phyloP scores from a whole-genome alignment of 768 basidiomycete genomes.

The Lactifluus hygrophoroides region DNA sequence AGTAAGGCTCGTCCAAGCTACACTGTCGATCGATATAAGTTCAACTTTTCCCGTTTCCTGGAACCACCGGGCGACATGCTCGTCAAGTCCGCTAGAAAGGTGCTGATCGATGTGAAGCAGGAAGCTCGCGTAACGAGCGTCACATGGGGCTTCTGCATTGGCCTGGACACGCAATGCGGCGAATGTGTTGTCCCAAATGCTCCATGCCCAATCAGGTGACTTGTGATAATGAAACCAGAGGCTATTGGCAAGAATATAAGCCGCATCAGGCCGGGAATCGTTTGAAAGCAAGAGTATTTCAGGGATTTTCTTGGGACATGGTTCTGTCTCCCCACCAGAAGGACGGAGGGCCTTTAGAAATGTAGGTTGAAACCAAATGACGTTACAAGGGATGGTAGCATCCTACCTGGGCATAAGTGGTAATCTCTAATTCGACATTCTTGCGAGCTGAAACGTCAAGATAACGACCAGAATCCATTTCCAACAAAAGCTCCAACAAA shows the following conservation, averaged over 20 bases:
- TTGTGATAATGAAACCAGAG: conserved; percentile 80
- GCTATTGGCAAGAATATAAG: conserved; percentile 62
- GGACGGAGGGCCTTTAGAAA: conserved; percentile 34
- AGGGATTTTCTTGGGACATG: conserved; percentile 36
- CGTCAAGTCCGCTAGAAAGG: conserved; percentile 63
- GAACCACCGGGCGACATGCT: conserved; percentile 65
- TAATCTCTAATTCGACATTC: conserved; percentile 51
- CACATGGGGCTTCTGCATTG: conserved; percentile 40
- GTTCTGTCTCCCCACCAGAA: conserved; percentile 27
- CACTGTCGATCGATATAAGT: conserved; percentile 46
- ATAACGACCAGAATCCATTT: conserved; percentile 54
- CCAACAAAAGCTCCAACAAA: conserved; percentile 52
- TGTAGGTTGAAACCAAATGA: background rate
- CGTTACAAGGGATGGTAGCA: conserved; percentile 16
- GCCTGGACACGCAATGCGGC: conserved; percentile 60
- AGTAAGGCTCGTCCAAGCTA: conserved; percentile 60
- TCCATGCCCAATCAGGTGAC: conserved; percentile 67
- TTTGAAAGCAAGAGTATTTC: conserved; percentile 62
- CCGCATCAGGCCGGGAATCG: conserved; percentile 49
- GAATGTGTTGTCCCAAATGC: conserved; percentile 77
- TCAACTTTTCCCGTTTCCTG: conserved; percentile 57
- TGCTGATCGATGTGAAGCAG: conserved; percentile 69
- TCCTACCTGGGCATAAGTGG: conserved; percentile 50
- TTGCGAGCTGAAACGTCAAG: conserved; percentile 48
- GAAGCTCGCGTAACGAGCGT: conserved; percentile 61